Evolutionary conservation across 257 asterid species (phyloP), one percentile per base, ranked within the genome.

Genomic region (Primulina tabacum): DNA sequence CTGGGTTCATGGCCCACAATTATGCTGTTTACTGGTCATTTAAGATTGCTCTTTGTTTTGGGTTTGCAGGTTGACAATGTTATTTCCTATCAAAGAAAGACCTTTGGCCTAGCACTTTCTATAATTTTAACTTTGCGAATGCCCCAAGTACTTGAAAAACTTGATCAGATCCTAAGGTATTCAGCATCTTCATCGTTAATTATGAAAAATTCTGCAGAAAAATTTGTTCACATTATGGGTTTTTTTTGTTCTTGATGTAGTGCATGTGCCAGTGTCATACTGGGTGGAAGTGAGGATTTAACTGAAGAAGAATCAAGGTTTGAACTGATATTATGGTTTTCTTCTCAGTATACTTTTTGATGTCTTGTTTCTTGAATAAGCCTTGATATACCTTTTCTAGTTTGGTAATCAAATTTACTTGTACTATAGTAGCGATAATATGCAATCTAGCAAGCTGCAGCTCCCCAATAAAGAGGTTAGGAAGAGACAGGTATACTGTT

Each of bases 221-320:
- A 21, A 60, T 64, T 61, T 64, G 21, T 71, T 71, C 33, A 53
- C 67, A 18, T 61, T 34, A 63, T 71, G 69, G 40, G 53, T 69
- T 43, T 65, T 33, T 76, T 57, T 70, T 64, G 33, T 57, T 69
- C 68, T 55, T 82, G 69, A 60, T 50, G 21, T 62, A 94, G 99
- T 57, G 89, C 83, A 64, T 94, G 99, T 79, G 83, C 96, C 4
- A 89, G 96, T 79, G 90, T 84, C 57, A 91, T 94, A 77, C 65
- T 94, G 82, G 97, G 93, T 59, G 98, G 90, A 78, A 80, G 70
- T 40, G 96, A 85, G 75, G 95, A 88, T 73, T 80, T 85, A n/a
- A 82, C 89, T 57, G 97, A 94, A 81, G 97, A 91, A 69, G 99
- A 94, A 79, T 91, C 93, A 68, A 94, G 99, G 99, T 91, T 64